Evolutionary conservation across 1,284 basidiomycete genomes (phyloP).

Genomic region (Trametes pubescens): DNA sequence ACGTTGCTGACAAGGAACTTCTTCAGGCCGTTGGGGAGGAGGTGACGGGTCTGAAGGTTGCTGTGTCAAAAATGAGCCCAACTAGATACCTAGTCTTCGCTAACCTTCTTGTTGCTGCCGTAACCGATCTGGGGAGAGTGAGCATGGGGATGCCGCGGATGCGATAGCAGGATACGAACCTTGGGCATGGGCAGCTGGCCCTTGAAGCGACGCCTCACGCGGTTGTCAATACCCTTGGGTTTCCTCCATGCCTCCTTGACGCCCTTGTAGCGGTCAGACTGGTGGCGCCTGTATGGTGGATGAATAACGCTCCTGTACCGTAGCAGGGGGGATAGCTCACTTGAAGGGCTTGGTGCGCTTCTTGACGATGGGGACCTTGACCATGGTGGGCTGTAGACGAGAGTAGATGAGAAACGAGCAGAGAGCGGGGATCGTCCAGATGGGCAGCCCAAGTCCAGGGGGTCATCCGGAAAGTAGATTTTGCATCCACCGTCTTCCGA

Average conservation of each 20-base stretch:
- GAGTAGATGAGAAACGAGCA: constrained; percentile 17
- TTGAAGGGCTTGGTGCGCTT: constrained; percentile 97
- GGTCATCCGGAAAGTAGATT: constrained; percentile 35
- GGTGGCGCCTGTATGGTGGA: constrained; percentile 78
- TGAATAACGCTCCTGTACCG: neutral
- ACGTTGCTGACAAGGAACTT: constrained; percentile 95
- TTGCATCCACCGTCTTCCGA: constrained; percentile 38
- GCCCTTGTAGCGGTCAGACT: constrained; percentile 94
- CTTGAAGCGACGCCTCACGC: constrained; percentile 95
- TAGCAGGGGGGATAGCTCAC: constrained; percentile 52
- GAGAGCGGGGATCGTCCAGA: constrained; percentile 2
- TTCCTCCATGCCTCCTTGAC: constrained; percentile 99
- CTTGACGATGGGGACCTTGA: constrained; percentile 93
- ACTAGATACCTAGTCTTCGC: neutral
- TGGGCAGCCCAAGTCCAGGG: constrained; percentile 24
- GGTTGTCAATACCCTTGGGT: constrained; percentile 97
- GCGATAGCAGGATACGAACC: constrained; percentile 53
- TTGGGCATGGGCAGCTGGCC: constrained; percentile 96
- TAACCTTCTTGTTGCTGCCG: constrained; percentile 82
- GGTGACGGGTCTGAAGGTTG: constrained; percentile 81
- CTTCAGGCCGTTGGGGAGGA: constrained; percentile 94
- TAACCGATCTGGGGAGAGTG: constrained; percentile 69
- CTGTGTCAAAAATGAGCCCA: neutral
- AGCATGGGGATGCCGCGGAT: constrained; percentile 3
- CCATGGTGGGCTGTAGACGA: constrained; percentile 62